Percentiles rank a stretch among this genome's conserved stretches.
These are phyloP conservation scores for Kazachstania sp. DNA, from an alignment of 1,139 yeast species.

Conservation along the genomic window DNA sequence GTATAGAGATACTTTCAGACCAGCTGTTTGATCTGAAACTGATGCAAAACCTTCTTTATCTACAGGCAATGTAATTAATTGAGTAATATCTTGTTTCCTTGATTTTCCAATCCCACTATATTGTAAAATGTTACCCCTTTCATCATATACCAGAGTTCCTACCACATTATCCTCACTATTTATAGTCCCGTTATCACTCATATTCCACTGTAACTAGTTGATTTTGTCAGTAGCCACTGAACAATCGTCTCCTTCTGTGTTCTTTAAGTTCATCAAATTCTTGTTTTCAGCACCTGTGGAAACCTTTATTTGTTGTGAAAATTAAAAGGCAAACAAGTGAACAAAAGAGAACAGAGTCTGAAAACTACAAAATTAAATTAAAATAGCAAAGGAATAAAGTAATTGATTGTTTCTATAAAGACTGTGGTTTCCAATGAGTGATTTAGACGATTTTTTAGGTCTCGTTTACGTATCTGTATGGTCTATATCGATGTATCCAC, in stretches of 20 bases:
- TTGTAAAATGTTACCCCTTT: slow-evolving; percentile 25
- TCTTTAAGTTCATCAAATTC: too few relatives aligned
- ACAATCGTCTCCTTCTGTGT: too few relatives aligned
- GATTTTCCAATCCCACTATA: slow-evolving; percentile 28
- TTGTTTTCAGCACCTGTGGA: too few relatives aligned
- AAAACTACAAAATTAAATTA: too few relatives aligned
- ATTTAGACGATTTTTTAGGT: slow-evolving; percentile 15
- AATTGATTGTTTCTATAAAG: neutral
- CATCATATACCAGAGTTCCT: slow-evolving; percentile 29
- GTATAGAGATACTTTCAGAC: slow-evolving; percentile 12
- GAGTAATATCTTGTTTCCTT: slow-evolving; percentile 20
- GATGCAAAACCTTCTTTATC: slow-evolving; percentile 24
- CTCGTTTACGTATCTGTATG: slow-evolving; percentile 26
- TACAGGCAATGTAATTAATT: slow-evolving; percentile 17
- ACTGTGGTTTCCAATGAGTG: neutral
- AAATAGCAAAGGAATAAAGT: neutral
- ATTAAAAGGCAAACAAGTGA: too few relatives aligned
- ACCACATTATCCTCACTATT: neutral
- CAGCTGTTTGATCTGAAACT: slow-evolving; percentile 16
- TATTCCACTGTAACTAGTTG: neutral
- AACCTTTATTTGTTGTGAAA: too few relatives aligned
- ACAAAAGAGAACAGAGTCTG: too few relatives aligned
- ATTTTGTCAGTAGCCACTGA: too few relatives aligned
- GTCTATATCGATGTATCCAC: slow-evolving; percentile 41
- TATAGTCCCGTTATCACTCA: neutral